Base-by-base conservation (phyloP, 2,329 filamentous ascomycete genomes). In the Leptographium flavum region DNA sequence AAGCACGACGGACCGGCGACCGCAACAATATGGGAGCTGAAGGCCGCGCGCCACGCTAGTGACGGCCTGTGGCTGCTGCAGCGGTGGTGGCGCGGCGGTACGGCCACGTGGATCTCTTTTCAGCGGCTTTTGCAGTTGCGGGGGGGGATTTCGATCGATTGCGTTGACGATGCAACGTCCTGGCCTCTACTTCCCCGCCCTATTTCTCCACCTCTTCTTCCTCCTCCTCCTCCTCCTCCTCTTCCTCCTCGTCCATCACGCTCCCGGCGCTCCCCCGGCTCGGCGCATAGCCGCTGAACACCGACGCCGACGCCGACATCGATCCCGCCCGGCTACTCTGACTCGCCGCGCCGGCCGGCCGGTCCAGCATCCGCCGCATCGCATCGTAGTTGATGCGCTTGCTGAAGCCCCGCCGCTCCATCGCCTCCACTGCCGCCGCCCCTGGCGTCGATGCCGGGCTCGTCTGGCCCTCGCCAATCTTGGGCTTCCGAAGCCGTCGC, bases 371-470 rank as follows among this genome's bases (percentile, higher is more conserved):
- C 46, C 65, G 70, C 41, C 69, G 65, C 51, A 81, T 73, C 36
- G 73, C 74, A 44, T 76, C 74, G 59, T 86, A 86, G 53, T 87
- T 85, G 58, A 87, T 83, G 55, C 83, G 79, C 62, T 81, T 83
- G 48, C 79, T 83, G 61, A 78, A 83, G 0, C 74, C 74, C 32
- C 81, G 69, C 46, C 78, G 74, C 61, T 83, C 81, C 58, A 84
- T 68, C 50, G 81, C 80, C 45, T 74, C 72, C 47, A 77, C 70
- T n/a, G 80, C 81, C 2, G 81, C 81, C 55, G 84, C 81, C 3
- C 74, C 79, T 0, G 82, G 77, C 2, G 75, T 79, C 25, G 72
- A 78, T 9, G 82, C 81, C 0, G 80, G 76, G 28, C 73, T 76
- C 19, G 73, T 73, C 56, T 81, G 75, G n/a, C 77, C 76, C 55